Percentiles rank a stretch among this genome's conserved stretches.
Conservation (phyloP, 192 early-diverging fungal genomes). For the Rhizophagus prolifer region DNA sequence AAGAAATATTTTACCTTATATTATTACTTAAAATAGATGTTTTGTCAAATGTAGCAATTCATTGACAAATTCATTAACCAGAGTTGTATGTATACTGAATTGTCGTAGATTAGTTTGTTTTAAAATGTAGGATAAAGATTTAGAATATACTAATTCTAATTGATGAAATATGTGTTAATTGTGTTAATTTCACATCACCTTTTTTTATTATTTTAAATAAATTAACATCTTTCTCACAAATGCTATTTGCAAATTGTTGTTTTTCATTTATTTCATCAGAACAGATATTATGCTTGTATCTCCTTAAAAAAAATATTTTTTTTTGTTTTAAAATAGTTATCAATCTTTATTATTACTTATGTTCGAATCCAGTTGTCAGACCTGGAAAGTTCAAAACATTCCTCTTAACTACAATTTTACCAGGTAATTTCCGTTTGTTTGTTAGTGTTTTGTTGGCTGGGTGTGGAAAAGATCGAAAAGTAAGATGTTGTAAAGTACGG, state of each 20-base stretch:
- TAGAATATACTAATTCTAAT: not conserved
- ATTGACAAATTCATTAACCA: not conserved
- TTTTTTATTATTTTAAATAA: not conserved
- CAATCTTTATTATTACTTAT: constrained; percentile 7
- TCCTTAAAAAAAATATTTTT: too few species aligned
- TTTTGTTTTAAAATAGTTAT: not conserved
- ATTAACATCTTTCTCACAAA: not conserved
- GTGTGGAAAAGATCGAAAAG: constrained; percentile 65
- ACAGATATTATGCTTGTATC: too few species aligned
- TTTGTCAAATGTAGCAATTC: not conserved
- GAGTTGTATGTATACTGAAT: not conserved
- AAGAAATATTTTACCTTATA: not conserved
- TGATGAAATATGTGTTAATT: not conserved
- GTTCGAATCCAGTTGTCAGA: constrained; percentile 1
- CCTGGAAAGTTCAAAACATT: constrained; percentile 20
- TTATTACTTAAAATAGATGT: not conserved
- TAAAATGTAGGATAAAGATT: not conserved
- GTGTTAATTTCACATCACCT: not conserved
- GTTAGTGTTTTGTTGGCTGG: constrained; percentile 29
- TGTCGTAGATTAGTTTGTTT: not conserved
- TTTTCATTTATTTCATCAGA: too few species aligned
- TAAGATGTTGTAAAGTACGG: constrained; percentile 74
- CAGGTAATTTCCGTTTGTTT: constrained; percentile 14
- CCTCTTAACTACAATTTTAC: constrained; percentile 15
- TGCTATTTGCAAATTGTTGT: too few species aligned